Base-by-base conservation (phyloP, 352 stramenopile genomes). In the Elongisporangium anandrum region DNA sequence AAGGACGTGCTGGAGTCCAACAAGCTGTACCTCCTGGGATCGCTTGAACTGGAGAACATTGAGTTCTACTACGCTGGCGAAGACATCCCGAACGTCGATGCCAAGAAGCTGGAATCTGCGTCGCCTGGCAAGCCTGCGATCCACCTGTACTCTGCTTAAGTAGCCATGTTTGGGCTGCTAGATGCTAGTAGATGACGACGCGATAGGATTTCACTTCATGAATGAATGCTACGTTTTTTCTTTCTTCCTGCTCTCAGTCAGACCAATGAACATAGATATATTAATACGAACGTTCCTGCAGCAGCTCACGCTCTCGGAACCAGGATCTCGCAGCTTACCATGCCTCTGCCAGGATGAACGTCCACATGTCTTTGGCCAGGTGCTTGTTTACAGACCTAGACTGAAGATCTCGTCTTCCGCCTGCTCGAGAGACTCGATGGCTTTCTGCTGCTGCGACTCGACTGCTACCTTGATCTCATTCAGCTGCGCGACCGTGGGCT, bases 1-100 rank as follows among this genome's bases (percentile, higher is more conserved):
- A 90, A 92, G 75, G 79, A 81, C 10, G 94, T 98, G 64, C 78
- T 99, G 56, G 73, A 85, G 24, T 85, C 83, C 61, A 98, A 97
- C 81, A 86, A 96, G 66, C 63, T 87, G 49, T 99, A 98, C 76
- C 67, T 97, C 52, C 71, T 82, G 61, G 81, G 81, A 23, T 92
- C 82, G 69, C 81, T 98, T 16, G 88, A 97, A 58, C 70, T 99
- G 17, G 68, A 94, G 52, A 81, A 92, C 61, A 83, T 96, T 54
- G 69, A 82, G 67, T 94, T 96, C 69, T 93, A 81, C 58, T 89
- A 94, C 64, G 69, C 89, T 45, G 72, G 65, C 50, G 83, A 92
- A 39, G 71, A 84, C 26, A 87, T 90, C 49, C 70, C 83, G 26
- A 85, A 87, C 61, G 80, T 63, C 17, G 85, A 96, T 57, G 66